Percentiles rank a stretch among this genome's conserved stretches.
phyloP scores from a whole-genome alignment of 1,139 yeast genomes.

The Candida labiduridarum region DNA sequence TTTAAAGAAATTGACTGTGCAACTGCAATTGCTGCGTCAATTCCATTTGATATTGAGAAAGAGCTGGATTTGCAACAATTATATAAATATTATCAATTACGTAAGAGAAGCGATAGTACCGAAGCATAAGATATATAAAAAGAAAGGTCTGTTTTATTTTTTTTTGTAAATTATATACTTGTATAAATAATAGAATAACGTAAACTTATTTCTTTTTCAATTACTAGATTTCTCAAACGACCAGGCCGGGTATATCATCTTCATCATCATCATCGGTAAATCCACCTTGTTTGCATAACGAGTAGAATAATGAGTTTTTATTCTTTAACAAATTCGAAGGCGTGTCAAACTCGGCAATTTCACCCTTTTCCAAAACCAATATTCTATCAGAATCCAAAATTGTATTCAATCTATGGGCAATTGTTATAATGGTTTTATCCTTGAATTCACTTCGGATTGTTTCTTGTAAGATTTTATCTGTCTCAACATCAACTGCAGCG shows the following conservation, averaged over 20 bases:
- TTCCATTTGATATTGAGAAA: slow-evolving; percentile 36
- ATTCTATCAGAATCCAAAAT: slow-evolving; percentile 90
- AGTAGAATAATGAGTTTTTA: slow-evolving; percentile 71
- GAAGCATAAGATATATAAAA: background rate
- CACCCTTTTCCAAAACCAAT: slow-evolving; percentile 82
- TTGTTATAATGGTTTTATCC: slow-evolving; percentile 88
- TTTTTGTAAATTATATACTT: slow-evolving; percentile 2
- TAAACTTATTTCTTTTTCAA: background rate
- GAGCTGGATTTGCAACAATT: slow-evolving; percentile 60
- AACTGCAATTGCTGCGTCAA: slow-evolving; percentile 22
- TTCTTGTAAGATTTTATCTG: slow-evolving; percentile 83
- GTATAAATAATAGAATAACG: background rate
- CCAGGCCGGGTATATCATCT: slow-evolving; percentile 21
- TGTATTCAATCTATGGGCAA: slow-evolving; percentile 93
- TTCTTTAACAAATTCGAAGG: slow-evolving; percentile 71
- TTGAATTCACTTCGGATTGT: slow-evolving; percentile 85
- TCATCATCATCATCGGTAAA: slow-evolving; percentile 31
- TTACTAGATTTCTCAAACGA: background rate
- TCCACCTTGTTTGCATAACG: slow-evolving; percentile 75
- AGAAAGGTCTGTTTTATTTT: background rate
- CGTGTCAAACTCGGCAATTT: slow-evolving; percentile 83
- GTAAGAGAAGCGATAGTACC: slow-evolving; percentile 72
- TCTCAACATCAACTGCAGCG: slow-evolving; percentile 96
- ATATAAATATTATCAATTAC: slow-evolving; percentile 61
- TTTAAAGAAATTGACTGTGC: slow-evolving; percentile 10